phyloP scores from a whole-genome alignment of 257 asterid species.

The Solanum rostratum region DNA sequence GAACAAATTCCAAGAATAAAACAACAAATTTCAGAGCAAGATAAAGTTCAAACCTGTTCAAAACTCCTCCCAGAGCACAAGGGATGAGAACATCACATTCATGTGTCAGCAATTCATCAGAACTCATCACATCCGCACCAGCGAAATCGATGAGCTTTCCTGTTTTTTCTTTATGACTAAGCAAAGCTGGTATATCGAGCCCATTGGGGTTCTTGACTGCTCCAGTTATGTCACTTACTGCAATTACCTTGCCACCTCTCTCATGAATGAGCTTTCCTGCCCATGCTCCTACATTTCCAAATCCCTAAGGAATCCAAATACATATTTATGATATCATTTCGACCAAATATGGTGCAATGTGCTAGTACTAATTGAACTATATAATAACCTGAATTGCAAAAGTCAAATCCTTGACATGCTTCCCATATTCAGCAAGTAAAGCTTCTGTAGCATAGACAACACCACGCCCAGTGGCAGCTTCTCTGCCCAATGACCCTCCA shows the following conservation, averaged over 20 bases:
- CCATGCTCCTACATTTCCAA: conserved; percentile 94
- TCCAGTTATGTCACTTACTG: conserved; percentile 85
- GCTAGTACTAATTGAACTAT: neutral
- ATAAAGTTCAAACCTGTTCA: conserved; percentile 40
- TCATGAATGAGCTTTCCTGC: conserved; percentile 78
- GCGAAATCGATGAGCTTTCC: conserved; percentile 43
- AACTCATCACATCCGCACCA: conserved; percentile 62
- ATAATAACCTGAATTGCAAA: conserved; percentile 62
- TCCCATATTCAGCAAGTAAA: conserved; percentile 3
- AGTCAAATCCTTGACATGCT: conserved; percentile 50
- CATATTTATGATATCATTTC: neutral
- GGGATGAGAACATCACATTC: conserved; percentile 90
- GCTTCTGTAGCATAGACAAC: neutral
- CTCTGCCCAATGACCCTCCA: neutral
- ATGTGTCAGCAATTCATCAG: conserved; percentile 53
- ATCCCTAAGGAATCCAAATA: conserved; percentile 38
- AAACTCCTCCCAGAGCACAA: conserved; percentile 93
- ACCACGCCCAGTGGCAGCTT: neutral
- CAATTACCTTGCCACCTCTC: conserved; percentile 73
- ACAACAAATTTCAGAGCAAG: neutral
- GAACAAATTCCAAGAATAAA: neutral
- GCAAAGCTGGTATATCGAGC: conserved; percentile 52
- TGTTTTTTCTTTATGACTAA: conserved; percentile 48
- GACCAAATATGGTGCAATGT: neutral
- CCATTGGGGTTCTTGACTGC: conserved; percentile 59